These are phyloP conservation scores for Kurtzmaniella quercitrusa DNA, from an alignment of 1,139 yeast species.

Conservation along the genomic window DNA sequence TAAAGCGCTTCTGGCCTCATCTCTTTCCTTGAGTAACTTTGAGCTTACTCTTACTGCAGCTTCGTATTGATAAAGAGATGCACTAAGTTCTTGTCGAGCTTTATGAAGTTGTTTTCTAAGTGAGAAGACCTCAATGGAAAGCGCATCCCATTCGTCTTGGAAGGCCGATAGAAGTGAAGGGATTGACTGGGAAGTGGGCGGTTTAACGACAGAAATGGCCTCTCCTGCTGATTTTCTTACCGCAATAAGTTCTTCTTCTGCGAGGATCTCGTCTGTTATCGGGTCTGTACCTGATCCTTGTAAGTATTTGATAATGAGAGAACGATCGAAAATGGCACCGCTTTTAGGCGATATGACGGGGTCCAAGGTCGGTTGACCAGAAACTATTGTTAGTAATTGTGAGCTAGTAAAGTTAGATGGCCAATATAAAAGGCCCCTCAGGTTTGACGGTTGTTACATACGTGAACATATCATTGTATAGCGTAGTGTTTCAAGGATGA, in stretches of 20 bases:
- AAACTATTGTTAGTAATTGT: conserved; percentile 26
- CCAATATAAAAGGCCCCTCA: conserved; percentile 3
- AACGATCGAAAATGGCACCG: conserved; percentile 66
- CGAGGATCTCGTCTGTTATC: conserved; percentile 57
- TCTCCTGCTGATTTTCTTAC: conserved; percentile 11
- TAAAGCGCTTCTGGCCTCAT: conserved; percentile 62
- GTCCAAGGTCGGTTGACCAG: conserved; percentile 62
- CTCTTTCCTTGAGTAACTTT: conserved; percentile 65
- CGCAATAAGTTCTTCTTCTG: conserved; percentile 53
- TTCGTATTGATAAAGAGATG: conserved; percentile 79
- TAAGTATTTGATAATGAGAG: conserved; percentile 59
- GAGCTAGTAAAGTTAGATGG: neutral
- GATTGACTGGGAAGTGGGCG: conserved; percentile 59
- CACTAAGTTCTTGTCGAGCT: conserved; percentile 68
- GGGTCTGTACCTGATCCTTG: conserved; percentile 74
- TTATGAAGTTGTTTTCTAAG: conserved; percentile 66
- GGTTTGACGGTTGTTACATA: neutral
- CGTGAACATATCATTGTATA: conserved; percentile 2
- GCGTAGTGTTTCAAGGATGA: neutral
- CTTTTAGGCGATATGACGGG: conserved; percentile 81
- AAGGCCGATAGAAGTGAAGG: conserved; percentile 73
- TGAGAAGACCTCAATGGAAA: conserved; percentile 76
- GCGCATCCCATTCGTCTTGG: conserved; percentile 88
- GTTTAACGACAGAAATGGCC: conserved; percentile 39
- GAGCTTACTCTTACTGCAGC: conserved; percentile 90